Evolutionary conservation across 1,284 basidiomycete genomes (phyloP), one percentile per base, ranked within the genome.

Genomic region (Puccinia hordei): DNA sequence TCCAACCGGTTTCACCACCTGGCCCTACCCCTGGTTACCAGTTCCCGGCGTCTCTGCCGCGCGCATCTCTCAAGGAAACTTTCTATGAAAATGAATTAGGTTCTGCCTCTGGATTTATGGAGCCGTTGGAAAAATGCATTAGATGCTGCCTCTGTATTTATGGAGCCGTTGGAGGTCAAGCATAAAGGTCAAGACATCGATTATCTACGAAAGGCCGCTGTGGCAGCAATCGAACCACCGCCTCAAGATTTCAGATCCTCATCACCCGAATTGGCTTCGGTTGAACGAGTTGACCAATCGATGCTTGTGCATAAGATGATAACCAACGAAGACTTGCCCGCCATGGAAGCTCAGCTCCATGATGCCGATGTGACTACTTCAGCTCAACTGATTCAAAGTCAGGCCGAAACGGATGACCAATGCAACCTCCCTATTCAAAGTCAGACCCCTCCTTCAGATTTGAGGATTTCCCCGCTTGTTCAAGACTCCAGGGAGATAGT

Each of bases 1-100:
- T n/a, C n/a, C n/a, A n/a, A n/a, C n/a, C n/a, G n/a, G 33, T n/a
- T 46, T 22, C 33, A 53, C 68, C 49, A n/a, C 24, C 68, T 53
- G 30, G 46, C 17, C 49, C 49, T 24, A 66, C n/a, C n/a, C 41
- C 41, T 15, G 63, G n/a, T 2, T 46, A 44, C 27, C 63, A 13
- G 38, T 46, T 46, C 41, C 41, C 22, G 24, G 2, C 1, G 19
- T 10, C 27, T 38, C 3, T 5, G 30, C 22, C 61, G 15, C 12
- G 5, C 19, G 53, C 53, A 5, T n/a, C 53, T 24, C 19, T 41
- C 22, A 15, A 6, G 38, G 61, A 65, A 22, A n/a, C 17, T 0
- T 17, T 24, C n/a, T n/a, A n/a, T n/a, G n/a, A n/a, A n/a, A n/a
- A n/a, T n/a, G n/a, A n/a, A n/a, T n/a, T n/a, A n/a, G n/a, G n/a